Evolutionary conservation across 164 flowering plant genomes (phyloP).

Genomic region (Tinospora cordifolia): DNA sequence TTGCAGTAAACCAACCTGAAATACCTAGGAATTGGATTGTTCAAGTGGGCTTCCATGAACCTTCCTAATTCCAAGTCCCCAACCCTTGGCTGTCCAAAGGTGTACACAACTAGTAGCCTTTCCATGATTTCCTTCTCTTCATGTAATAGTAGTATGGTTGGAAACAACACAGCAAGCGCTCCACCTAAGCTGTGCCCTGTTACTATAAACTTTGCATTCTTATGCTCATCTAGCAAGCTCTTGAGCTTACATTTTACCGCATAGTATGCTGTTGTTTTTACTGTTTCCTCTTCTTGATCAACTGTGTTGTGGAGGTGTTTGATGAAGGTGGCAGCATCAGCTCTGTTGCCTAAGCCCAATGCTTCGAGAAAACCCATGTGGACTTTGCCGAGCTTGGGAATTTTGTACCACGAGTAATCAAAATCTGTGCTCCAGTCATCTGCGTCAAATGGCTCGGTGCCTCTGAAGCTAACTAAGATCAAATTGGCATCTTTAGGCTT

Average conservation of each 20-base stretch:
- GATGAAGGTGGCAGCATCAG: conserved; percentile 39
- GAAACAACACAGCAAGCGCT: conserved; percentile 67
- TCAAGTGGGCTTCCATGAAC: conserved; percentile 45
- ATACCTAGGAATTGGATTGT: conserved; percentile 36
- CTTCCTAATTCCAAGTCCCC: conserved; percentile 45
- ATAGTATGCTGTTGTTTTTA: conserved; percentile 49
- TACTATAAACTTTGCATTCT: conserved; percentile 53
- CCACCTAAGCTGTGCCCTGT: conserved; percentile 88
- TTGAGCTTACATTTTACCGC: conserved; percentile 43
- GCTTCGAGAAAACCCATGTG: conserved; percentile 80
- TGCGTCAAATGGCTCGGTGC: conserved; percentile 76
- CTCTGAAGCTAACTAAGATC: conserved; percentile 68
- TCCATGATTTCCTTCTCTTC: conserved; percentile 45
- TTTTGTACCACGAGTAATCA: conserved; percentile 75
- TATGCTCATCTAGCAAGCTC: conserved; percentile 42
- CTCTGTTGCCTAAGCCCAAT: conserved; percentile 60
- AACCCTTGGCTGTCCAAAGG: conserved; percentile 74
- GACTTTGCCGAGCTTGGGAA: conserved; percentile 55
- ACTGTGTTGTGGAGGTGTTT: conserved; percentile 20
- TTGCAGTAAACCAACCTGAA: conserved; percentile 71
- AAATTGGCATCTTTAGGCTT: conserved; percentile 51
- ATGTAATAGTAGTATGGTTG: conserved; percentile 45
- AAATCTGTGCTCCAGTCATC: conserved; percentile 78
- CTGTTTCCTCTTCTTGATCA: not conserved
- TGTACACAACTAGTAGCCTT: conserved; percentile 49